A percentile compares a stretch with the other conserved stretches of the same genome.
phyloP scores from a whole-genome alignment of 2,329 filamentous ascomycete genomes.

The Nannizziopsis barbatae region DNA sequence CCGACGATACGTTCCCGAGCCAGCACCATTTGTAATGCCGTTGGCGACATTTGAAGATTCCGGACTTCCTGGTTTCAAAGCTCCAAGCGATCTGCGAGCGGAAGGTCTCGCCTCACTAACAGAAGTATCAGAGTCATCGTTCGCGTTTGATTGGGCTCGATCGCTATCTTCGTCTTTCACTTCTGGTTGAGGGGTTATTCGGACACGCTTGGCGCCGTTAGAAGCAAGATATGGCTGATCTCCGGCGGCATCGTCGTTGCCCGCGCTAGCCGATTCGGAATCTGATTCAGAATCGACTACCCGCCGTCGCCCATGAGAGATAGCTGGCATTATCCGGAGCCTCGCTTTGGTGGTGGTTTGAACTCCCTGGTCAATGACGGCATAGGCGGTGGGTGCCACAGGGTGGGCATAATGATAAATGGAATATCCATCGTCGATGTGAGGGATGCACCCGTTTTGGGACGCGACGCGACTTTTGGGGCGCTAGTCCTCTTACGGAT shows the following conservation, averaged over 20 bases:
- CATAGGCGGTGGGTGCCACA: no score
- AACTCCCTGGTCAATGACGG: no score
- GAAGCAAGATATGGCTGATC: constrained; percentile 19
- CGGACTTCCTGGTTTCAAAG: background rate
- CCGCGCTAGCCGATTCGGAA: no score
- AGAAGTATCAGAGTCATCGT: constrained; percentile 9
- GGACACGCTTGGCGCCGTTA: constrained; percentile 26
- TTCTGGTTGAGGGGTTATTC: constrained; percentile 15
- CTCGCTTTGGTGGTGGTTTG: background rate
- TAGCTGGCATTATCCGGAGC: constrained; percentile 1
- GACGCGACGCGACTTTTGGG: no score
- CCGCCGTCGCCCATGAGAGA: constrained; percentile 21
- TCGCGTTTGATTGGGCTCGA: background rate
- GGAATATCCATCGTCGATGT: no score
- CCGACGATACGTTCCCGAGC: constrained; percentile 41
- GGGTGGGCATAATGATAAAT: no score
- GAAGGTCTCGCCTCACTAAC: constrained; percentile 2
- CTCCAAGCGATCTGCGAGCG: background rate
- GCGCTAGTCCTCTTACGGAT: no score
- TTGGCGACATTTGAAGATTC: background rate
- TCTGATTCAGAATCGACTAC: constrained; percentile 22
- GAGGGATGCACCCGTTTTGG: no score
- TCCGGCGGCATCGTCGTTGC: constrained; percentile 14
- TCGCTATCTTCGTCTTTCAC: background rate
- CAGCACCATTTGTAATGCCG: constrained; percentile 1